Conservation (phyloP, 2,329 filamentous ascomycete species). For the Calonectria pteridis region DNA sequence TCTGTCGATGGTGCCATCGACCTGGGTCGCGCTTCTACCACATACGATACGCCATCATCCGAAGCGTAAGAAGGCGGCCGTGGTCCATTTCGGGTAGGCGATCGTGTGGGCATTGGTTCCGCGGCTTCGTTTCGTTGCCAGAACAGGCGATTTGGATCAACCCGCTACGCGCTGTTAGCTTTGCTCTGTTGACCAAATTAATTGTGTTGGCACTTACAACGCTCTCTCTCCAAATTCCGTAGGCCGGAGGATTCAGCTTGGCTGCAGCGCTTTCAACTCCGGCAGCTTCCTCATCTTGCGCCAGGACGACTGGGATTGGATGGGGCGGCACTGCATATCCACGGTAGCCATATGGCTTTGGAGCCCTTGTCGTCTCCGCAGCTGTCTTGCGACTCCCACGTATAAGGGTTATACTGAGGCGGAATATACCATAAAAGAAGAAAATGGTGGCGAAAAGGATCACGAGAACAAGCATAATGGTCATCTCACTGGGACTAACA, state of each 20-base stretch:
- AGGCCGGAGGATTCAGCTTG: constrained; percentile 81
- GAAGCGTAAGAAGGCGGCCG: constrained; percentile 83
- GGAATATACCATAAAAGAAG: constrained; percentile 83
- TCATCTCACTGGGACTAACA: constrained; percentile 76
- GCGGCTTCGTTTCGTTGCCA: constrained; percentile 76
- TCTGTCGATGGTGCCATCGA: constrained; percentile 64
- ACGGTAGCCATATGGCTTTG: constrained; percentile 65
- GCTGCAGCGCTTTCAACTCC: constrained; percentile 66
- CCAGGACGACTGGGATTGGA: constrained; percentile 83
- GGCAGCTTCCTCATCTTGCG: constrained; percentile 78
- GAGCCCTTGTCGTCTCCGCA: constrained; percentile 36
- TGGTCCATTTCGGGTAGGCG: constrained; percentile 45
- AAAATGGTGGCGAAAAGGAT: constrained; percentile 81
- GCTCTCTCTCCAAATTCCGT: constrained; percentile 86
- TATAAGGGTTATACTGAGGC: constrained; percentile 76
- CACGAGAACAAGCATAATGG: constrained; percentile 83
- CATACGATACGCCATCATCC: constrained; percentile 80
- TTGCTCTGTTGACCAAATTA: neutral
- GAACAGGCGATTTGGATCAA: constrained; percentile 84
- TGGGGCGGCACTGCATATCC: constrained; percentile 78
- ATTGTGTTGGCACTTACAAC: constrained; percentile 69
- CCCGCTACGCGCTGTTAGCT: constrained; percentile 63
- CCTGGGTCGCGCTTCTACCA: constrained; percentile 74
- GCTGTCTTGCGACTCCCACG: constrained; percentile 55
- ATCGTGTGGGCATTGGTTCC: constrained; percentile 35